Evolutionary conservation across 2,329 filamentous ascomycete genomes (phyloP).

Genomic region (Exophiala sp.): DNA sequence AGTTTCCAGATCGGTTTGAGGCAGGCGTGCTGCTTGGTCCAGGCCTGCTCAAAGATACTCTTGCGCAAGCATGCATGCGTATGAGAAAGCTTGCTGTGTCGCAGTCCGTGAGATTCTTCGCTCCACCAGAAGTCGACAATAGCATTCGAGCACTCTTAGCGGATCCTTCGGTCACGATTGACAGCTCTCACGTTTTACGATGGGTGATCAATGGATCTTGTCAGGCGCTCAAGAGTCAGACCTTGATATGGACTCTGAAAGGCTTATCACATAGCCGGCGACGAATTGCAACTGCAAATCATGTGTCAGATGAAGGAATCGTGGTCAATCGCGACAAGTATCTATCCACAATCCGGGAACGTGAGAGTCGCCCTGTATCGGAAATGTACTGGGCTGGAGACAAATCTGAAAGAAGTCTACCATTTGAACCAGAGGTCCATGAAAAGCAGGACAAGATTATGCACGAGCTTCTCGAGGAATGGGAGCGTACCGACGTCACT

Average conservation of each 20-base stretch:
- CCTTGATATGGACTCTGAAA: conserved; percentile 61
- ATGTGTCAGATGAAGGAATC: background rate
- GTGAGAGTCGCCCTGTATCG: conserved; percentile 53
- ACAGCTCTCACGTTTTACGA: conserved; percentile 53
- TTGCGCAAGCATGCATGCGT: conserved; percentile 59
- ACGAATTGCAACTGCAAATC: background rate
- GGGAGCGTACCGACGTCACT: conserved; percentile 35
- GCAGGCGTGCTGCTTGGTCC: conserved; percentile 67
- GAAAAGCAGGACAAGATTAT: conserved; percentile 29
- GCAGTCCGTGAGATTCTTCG: conserved; percentile 61
- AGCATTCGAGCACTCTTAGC: conserved; percentile 45
- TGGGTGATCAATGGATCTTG: conserved; percentile 62
- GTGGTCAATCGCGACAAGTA: conserved; percentile 3
- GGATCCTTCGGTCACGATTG: conserved; percentile 21
- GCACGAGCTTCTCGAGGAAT: conserved; percentile 34
- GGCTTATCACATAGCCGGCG: conserved; percentile 51
- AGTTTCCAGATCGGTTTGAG: conserved; percentile 55
- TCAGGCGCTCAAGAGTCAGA: conserved; percentile 45
- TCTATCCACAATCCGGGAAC: conserved; percentile 49
- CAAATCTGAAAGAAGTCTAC: background rate
- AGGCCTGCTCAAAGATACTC: conserved; percentile 61
- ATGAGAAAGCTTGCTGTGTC: conserved; percentile 66
- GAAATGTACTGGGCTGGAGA: conserved; percentile 48
- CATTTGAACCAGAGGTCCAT: conserved; percentile 16
- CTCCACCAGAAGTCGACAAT: conserved; percentile 56